phyloP scores from a whole-genome alignment of 495 filamentous ascomycete genomes.

The Penicillium angulare region DNA sequence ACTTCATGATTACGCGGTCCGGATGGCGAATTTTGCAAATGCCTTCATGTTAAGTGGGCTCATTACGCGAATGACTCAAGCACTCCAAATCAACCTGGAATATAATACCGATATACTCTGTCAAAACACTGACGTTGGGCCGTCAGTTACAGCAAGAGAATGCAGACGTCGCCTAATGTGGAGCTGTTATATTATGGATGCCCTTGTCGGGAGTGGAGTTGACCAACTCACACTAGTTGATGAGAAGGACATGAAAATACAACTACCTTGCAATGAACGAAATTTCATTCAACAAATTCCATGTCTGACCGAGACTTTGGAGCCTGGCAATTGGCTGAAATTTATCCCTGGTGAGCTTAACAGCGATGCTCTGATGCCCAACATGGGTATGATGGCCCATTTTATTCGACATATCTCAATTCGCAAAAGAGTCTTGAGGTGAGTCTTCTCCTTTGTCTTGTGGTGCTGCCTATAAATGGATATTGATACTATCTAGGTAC shows the following conservation, averaged over 20 bases:
- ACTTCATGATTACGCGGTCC: slow-evolving; percentile 32
- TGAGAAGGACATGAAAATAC: slow-evolving; percentile 38
- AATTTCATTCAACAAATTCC: slow-evolving; percentile 28
- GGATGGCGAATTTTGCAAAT: slow-evolving; percentile 34
- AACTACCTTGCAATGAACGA: slow-evolving; percentile 33
- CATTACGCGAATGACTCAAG: slow-evolving; percentile 37
- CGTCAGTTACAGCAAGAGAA: slow-evolving; percentile 25
- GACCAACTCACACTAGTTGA: slow-evolving; percentile 32
- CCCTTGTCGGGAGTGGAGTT: slow-evolving; percentile 33
- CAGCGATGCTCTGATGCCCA: slow-evolving; percentile 10
- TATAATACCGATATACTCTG: slow-evolving; percentile 37
- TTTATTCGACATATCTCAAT: slow-evolving; percentile 33
- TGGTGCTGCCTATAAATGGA: too few relatives aligned
- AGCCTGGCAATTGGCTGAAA: slow-evolving; percentile 22
- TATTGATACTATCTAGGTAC: slow-evolving; percentile 11
- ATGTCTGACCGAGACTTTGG: slow-evolving; percentile 27
- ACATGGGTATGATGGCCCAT: slow-evolving; percentile 34
- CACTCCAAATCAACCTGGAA: slow-evolving; percentile 36
- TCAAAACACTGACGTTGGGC: slow-evolving; percentile 15
- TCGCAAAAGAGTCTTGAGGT: slow-evolving; percentile 27
- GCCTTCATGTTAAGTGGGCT: slow-evolving; percentile 39
- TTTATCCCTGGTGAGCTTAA: slow-evolving; percentile 21
- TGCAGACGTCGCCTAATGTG: slow-evolving; percentile 37
- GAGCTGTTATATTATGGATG: slow-evolving; percentile 40
- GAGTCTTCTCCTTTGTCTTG: not conserved